Evolutionary conservation across 352 stramenopile genomes (phyloP).

Genomic region (Phytophthora rubi): DNA sequence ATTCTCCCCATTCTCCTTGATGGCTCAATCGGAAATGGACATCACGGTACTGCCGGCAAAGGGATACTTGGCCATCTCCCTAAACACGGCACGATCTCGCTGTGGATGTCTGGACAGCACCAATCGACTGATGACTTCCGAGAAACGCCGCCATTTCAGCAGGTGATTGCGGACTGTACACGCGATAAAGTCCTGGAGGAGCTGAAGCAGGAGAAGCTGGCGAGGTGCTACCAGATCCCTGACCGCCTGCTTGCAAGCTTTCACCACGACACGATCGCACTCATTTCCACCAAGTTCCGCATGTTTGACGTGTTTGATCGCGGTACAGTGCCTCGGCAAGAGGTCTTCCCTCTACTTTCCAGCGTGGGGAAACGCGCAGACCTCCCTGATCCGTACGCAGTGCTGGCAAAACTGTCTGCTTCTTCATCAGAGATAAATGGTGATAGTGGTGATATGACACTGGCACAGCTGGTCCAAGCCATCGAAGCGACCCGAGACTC

Average conservation of each 20-base stretch:
- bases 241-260: slow-evolving; percentile 39
- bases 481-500: slow-evolving; percentile 28
- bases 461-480: slow-evolving; percentile 38
- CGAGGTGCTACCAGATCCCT: slow-evolving; percentile 37
- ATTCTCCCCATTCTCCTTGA: slow-evolving; percentile 27
- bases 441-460: slow-evolving; percentile 20
- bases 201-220: slow-evolving; percentile 25
- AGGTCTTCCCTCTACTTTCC: slow-evolving; percentile 50
- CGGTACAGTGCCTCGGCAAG: slow-evolving; percentile 42
- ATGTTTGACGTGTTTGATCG: slow-evolving; percentile 54
- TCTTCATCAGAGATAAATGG: slow-evolving; percentile 1
- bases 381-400: slow-evolving; percentile 49
- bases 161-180: slow-evolving; percentile 45
- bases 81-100: slow-evolving; percentile 3
- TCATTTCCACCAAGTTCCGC: slow-evolving; percentile 45
- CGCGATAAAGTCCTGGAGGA: slow-evolving; percentile 36
- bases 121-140: slow-evolving; percentile 29
- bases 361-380: slow-evolving; percentile 43
- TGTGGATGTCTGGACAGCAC: slow-evolving; percentile 18
- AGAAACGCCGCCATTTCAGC: slow-evolving; percentile 35
- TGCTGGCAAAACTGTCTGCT: slow-evolving; percentile 37
- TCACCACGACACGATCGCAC: slow-evolving; percentile 31
- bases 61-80: slow-evolving; percentile 27
- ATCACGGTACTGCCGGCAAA: background rate
- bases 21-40: background rate